Evolutionary conservation across 176 grass and related monocot genomes (phyloP), one percentile per base, ranked within the genome.

Genomic region (Poa pratensis): DNA sequence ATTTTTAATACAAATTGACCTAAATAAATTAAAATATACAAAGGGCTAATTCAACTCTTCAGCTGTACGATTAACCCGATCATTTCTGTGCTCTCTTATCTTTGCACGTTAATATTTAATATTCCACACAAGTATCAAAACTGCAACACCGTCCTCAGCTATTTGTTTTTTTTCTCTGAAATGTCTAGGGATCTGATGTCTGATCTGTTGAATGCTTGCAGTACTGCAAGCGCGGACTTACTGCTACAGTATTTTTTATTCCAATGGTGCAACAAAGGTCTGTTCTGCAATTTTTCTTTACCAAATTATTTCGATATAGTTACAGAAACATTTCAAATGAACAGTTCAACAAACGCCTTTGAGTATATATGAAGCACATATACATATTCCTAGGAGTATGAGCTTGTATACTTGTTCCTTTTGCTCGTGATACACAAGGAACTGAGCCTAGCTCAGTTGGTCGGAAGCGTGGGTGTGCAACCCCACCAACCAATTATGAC

Each of bases 101-200:
- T 69, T 48, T n/a, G 1, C 18, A 60, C 52, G 26, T 15, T 57
- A 58, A 2, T 20, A 48, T 69, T 58, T 16, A 23, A 23, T 65
- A 74, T 59, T 73, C 14, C 37, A 76, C 16, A 76, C 14, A 23
- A 69, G 35, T 34, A 81, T 5, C 12, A 81, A 60, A 80, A 81
- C 27, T 50, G 46, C 19, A 37, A 52, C 48, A 37, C 61, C 1
- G 39, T 40, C 75, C 27, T 34, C 62, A 51, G 4, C 4, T 48
- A 48, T 14, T 48, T 46, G 35, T 49, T 49, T 66, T 67, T 1
- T 67, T 9, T 67, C n/a, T 32, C 17, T 66, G 6, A 34, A 66
- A 67, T 67, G 18, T 34, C 75, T 45, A 59, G 17, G 80, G 37
- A 73, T 19, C 3, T 7, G 5, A 42, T 16, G 54, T 59, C 8